A percentile compares a stretch with the other conserved stretches of the same genome.
Conservation (phyloP, 768 basidiomycete species). For the Butyriboletus loyo region DNA sequence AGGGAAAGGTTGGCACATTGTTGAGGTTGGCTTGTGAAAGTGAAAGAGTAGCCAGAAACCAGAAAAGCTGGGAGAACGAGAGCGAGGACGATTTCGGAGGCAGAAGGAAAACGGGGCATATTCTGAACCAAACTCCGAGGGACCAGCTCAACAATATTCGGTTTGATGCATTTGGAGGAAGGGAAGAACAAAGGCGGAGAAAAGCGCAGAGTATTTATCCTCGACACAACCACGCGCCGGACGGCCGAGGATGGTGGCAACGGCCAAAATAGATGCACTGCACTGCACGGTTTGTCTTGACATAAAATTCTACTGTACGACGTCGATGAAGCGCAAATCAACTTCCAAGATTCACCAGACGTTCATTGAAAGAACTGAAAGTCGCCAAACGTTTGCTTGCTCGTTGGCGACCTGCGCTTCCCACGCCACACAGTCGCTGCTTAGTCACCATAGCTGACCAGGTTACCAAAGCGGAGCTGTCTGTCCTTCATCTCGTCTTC, state of each 20-base stretch:
- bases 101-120: constrained; percentile 7
- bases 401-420: too few relatives aligned
- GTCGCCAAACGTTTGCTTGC: too few relatives aligned
- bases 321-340: constrained; percentile 12
- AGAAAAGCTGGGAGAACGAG: constrained; percentile 27
- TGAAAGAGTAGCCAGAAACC: constrained; percentile 41
- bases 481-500: not conserved
- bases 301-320: not conserved
- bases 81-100: constrained; percentile 2
- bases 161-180: constrained; percentile 6
- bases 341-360: not conserved
- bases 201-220: not conserved
- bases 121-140: not conserved
- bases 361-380: too few relatives aligned
- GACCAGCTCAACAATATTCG: constrained; percentile 2
- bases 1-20: constrained; percentile 69
- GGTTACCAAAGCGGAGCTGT: not conserved
- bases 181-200: not conserved
- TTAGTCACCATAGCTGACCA: not conserved
- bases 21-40: constrained; percentile 44
- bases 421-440: too few relatives aligned
- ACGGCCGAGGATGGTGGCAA: not conserved
- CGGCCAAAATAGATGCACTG: constrained; percentile 7
- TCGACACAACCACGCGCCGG: not conserved
- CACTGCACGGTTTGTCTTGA: too few relatives aligned